Conservation (phyloP, 2,329 filamentous ascomycete genomes). For the Pseudomassariella vexata region DNA sequence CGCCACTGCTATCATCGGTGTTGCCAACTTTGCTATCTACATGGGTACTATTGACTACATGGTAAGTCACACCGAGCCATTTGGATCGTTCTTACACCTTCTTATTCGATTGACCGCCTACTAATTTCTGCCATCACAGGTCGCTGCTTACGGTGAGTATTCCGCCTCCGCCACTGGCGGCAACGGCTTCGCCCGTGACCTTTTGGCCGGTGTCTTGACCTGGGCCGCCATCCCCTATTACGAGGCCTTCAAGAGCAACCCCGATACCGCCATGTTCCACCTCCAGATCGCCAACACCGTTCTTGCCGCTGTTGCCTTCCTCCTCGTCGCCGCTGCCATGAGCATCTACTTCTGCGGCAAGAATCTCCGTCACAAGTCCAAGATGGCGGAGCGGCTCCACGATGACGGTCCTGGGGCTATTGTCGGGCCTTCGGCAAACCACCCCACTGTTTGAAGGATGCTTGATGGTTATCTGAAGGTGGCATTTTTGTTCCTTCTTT, state of each 20-base stretch:
- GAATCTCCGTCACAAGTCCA: slow-evolving; percentile 40
- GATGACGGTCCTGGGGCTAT: slow-evolving; percentile 22
- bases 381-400: slow-evolving; percentile 54
- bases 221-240: slow-evolving; percentile 54
- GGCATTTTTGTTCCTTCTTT: too few species aligned
- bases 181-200: slow-evolving; percentile 61
- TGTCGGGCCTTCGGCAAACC: too few species aligned
- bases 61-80: slow-evolving; percentile 20
- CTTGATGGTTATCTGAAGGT: too few species aligned
- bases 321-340: slow-evolving; percentile 48
- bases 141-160: slow-evolving; percentile 61
- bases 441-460: too few species aligned
- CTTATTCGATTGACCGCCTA: not conserved
- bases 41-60: slow-evolving; percentile 65
- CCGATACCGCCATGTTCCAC: slow-evolving; percentile 33
- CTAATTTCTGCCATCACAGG: too few species aligned
- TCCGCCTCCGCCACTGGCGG: slow-evolving; percentile 62
- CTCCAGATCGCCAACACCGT: slow-evolving; percentile 49
- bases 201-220: slow-evolving; percentile 59
- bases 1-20: slow-evolving; percentile 53
- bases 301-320: slow-evolving; percentile 41
- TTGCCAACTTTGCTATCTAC: slow-evolving; percentile 59
- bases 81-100: not conserved
- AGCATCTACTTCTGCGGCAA: slow-evolving; percentile 52
- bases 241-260: slow-evolving; percentile 31